phyloP scores from a whole-genome alignment of 495 filamentous ascomycete genomes.

The Pseudotulostoma volvatum region DNA sequence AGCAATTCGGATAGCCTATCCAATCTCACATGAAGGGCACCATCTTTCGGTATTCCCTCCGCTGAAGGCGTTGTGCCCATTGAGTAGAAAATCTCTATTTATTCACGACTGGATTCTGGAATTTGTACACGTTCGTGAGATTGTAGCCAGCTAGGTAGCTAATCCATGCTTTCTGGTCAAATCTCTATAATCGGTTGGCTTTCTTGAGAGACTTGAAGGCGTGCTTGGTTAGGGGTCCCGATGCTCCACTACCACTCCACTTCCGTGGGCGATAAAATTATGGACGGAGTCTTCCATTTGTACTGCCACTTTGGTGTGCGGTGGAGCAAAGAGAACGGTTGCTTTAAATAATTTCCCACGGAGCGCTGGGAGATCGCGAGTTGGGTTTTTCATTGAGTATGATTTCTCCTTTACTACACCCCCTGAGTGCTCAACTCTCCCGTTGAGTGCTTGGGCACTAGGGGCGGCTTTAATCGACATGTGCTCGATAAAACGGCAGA shows the following conservation, averaged over 20 bases:
- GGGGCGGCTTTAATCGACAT: background rate
- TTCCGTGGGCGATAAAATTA: background rate
- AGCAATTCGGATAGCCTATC: background rate
- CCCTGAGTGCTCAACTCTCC: conserved; percentile 1
- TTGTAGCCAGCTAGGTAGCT: conserved; percentile 16
- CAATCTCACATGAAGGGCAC: background rate
- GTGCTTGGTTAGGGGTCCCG: conserved; percentile 5
- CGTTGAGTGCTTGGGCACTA: background rate
- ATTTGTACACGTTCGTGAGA: conserved; percentile 14
- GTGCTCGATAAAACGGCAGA: background rate
- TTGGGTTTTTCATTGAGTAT: background rate
- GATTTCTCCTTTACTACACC: background rate
- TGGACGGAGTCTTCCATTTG: background rate
- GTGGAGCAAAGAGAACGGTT: conserved; percentile 1
- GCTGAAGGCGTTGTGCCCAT: too few relatives aligned
- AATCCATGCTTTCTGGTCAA: conserved; percentile 13
- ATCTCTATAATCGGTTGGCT: conserved; percentile 5
- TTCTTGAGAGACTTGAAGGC: conserved; percentile 4
- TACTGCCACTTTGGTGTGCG: conserved; percentile 1
- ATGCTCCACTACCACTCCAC: background rate
- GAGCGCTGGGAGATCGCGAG: background rate
- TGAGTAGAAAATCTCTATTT: too few relatives aligned
- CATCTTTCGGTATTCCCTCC: too few relatives aligned
- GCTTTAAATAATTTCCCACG: background rate
- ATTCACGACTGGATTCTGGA: conserved; percentile 9